phyloP scores from a whole-genome alignment of 257 asterid genomes.

The Lavandula angustifolia region DNA sequence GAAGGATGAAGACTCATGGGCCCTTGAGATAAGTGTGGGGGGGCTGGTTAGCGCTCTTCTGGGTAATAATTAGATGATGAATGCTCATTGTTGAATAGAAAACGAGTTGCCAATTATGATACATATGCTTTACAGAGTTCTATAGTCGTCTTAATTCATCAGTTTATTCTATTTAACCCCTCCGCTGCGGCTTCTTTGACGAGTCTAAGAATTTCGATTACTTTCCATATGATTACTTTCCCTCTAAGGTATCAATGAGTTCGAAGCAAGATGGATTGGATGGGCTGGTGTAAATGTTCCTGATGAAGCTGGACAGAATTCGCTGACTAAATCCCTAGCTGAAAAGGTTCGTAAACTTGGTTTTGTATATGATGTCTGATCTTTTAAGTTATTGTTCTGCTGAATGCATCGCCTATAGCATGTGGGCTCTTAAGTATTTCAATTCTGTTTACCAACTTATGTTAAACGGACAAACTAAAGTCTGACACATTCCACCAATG shows the following conservation, averaged over 20 bases:
- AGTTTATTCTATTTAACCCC: conserved; percentile 14
- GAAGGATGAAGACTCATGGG: conserved; percentile 74
- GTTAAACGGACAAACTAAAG: not conserved
- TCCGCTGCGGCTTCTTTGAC: no score
- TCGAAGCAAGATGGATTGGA: conserved; percentile 95
- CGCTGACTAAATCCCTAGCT: conserved; percentile 80
- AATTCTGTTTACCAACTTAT: not conserved
- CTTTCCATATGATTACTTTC: conserved; percentile 20
- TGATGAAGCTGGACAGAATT: conserved; percentile 76
- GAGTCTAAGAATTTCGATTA: no score
- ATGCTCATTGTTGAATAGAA: not conserved
- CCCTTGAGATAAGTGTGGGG: conserved; percentile 80
- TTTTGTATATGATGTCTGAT: conserved; percentile 20
- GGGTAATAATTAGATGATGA: conserved; percentile 48
- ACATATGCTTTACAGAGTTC: no score
- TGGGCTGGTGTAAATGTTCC: conserved; percentile 99
- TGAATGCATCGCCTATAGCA: not conserved
- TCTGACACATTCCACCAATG: conserved; percentile 12
- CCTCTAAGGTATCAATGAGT: conserved; percentile 72
- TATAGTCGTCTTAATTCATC: not conserved
- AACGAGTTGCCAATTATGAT: conserved; percentile 1
- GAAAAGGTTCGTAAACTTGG: conserved; percentile 58
- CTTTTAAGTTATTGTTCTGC: conserved; percentile 11
- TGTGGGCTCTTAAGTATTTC: no score
- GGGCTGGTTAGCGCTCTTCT: conserved; percentile 85